Evolutionary conservation across 169 alveolate species (phyloP), one percentile per base, ranked within the genome.

Genomic region (Plasmodium knowlesi): DNA sequence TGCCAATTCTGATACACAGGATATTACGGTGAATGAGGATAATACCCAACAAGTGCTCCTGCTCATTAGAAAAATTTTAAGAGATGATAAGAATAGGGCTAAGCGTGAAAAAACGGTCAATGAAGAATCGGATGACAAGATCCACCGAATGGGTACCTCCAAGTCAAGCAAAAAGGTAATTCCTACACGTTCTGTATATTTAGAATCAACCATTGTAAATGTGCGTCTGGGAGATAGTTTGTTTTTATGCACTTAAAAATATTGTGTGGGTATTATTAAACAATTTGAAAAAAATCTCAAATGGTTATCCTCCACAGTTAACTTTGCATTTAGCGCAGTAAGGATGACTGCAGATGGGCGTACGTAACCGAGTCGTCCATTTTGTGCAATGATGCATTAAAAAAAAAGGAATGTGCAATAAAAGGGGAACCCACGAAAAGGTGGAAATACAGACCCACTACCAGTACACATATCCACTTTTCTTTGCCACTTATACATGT

Each of bases 111-210:
- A 79, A 78, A 37, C 25, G 25, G 37, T 8, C 22, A 37, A 67
- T 30, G 84, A 85, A 22, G 73, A 85, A 9, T 85, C 79, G 22
- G 83, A 67, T 57, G 30, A 34, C 22, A 79, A 37, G 19, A 70
- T 12, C 73, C 12, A 0, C 61, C 67, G 82, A 61, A 28, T 39
- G 30, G 72, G 43, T 10, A 37, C 71, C 82, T 57, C 73, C n/a
- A 79, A 79, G 25, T 14, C 32, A 12, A 25, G 34, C 19, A 89
- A 89, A 79, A 89, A 79, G 71, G 94, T 89, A 79, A 89, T 41
- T n/a, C 61, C 37, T 39, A 28, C 54, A 19, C 61, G 25, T 0
- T 50, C 25, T 50, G 19, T 22, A 10, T 4, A 50, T 50, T 50
- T 50, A 50, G 61, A 50, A 50, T 9, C 22, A 50, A 50, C 54